Percentiles rank a stretch among this genome's conserved stretches.
These are phyloP conservation scores for Picea sitchensis DNA, from an alignment of 75 land plant species.

Conservation along the genomic window DNA sequence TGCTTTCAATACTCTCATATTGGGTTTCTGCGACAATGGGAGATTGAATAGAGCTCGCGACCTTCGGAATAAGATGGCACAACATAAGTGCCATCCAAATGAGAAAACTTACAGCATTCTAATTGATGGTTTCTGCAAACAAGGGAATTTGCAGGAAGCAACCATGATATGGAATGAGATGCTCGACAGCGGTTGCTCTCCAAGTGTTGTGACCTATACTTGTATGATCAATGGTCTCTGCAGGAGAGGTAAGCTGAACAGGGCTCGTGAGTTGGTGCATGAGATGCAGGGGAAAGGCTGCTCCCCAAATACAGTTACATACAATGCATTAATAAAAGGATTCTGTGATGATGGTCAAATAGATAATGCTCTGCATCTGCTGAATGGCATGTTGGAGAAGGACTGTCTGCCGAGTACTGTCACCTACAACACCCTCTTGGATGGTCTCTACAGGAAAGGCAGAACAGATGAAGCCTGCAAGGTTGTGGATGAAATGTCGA, in stretches of 20 bases:
- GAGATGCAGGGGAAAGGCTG: constrained; percentile 26
- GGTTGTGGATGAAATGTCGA: constrained; percentile 33
- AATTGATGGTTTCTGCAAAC: too few species aligned
- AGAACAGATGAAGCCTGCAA: constrained; percentile 27
- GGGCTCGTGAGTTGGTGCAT: constrained; percentile 37
- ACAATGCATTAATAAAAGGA: constrained; percentile 27
- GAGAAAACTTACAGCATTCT: too few species aligned
- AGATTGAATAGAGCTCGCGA: background rate
- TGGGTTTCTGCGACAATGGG: background rate
- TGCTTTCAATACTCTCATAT: background rate
- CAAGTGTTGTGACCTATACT: constrained; percentile 50
- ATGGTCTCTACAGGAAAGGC: constrained; percentile 36
- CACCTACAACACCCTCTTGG: constrained; percentile 40
- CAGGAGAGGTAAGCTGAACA: constrained; percentile 18
- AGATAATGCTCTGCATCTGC: constrained; percentile 24
- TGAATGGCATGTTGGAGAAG: constrained; percentile 26
- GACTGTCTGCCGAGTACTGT: constrained; percentile 24
- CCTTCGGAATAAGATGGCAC: too few species aligned
- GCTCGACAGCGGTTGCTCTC: background rate
- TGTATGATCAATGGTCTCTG: constrained; percentile 49
- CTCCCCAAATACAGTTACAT: constrained; percentile 19
- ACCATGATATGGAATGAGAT: too few species aligned
- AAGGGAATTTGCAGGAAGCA: too few species aligned
- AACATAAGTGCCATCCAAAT: too few species aligned
- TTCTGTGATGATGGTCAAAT: constrained; percentile 30